phyloP scores from a whole-genome alignment of 2,329 filamentous ascomycete genomes.

The Venturia oleaginea region DNA sequence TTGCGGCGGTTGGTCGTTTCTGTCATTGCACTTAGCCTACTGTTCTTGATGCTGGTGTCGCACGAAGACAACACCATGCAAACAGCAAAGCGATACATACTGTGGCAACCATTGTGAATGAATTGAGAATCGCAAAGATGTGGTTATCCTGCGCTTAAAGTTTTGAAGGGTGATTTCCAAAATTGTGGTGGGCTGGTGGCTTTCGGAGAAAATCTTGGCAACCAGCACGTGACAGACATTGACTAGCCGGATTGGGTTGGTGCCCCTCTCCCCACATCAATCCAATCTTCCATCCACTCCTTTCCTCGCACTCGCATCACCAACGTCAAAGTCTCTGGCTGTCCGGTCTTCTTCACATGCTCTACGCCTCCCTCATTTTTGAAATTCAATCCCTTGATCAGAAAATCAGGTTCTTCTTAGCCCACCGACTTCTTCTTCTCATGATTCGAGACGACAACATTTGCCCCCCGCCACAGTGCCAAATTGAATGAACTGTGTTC shows the following conservation, averaged over 20 bases:
- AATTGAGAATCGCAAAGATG: slow-evolving; percentile 61
- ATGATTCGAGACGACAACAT: neutral
- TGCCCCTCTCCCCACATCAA: too few relatives aligned
- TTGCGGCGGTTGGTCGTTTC: slow-evolving; percentile 46
- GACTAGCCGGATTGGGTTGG: too few relatives aligned
- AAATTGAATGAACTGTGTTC: neutral
- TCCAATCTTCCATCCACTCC: too few relatives aligned
- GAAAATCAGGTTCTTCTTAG: neutral
- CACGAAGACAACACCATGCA: slow-evolving; percentile 2
- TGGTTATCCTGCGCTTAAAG: slow-evolving; percentile 74
- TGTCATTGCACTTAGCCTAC: slow-evolving; percentile 75
- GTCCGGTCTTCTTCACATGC: neutral
- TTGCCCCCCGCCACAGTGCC: neutral
- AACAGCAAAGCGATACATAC: slow-evolving; percentile 99
- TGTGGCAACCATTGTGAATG: slow-evolving; percentile 42
- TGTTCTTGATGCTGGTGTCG: slow-evolving; percentile 51
- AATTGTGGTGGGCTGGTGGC: neutral
- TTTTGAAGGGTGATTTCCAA: neutral
- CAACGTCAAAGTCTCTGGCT: neutral
- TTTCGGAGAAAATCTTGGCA: neutral
- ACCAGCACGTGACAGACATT: too few relatives aligned
- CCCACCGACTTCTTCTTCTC: too few relatives aligned
- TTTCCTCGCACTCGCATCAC: neutral
- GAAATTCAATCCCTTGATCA: neutral
- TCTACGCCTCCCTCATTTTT: neutral